These are phyloP conservation scores for Dimocarpus longan DNA, from an alignment of 345 rosid species.

Conservation along the genomic window DNA sequence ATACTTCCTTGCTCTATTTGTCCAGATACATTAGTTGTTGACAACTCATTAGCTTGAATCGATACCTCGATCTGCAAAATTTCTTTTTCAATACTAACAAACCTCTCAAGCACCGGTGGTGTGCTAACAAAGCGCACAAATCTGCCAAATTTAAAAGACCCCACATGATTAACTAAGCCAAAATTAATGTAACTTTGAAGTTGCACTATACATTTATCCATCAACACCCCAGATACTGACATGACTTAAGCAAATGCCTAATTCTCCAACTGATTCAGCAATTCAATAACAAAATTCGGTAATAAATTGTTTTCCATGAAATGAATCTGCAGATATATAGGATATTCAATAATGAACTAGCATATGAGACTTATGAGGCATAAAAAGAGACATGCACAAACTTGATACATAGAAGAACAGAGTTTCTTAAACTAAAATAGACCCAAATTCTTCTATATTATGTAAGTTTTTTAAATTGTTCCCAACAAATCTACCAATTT, in stretches of 20 bases:
- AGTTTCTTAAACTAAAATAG: background rate
- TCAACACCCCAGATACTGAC: background rate
- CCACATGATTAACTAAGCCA: background rate
- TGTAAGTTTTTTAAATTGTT: background rate
- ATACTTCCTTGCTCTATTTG: constrained; percentile 45
- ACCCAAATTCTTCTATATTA: background rate
- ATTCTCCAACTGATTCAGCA: constrained; percentile 9
- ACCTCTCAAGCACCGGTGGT: constrained; percentile 90
- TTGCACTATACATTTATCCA: background rate
- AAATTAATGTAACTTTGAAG: constrained; percentile 1
- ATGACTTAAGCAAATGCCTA: constrained; percentile 8
- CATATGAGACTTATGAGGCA: background rate
- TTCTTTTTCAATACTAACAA: constrained; percentile 70
- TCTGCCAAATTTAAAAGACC: constrained; percentile 34
- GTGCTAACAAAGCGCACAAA: constrained; percentile 86
- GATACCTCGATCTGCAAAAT: constrained; percentile 72
- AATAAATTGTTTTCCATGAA: background rate
- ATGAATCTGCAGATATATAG: background rate
- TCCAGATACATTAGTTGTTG: constrained; percentile 29
- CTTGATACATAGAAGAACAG: background rate
- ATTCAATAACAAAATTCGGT: background rate
- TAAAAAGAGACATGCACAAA: background rate
- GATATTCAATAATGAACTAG: background rate
- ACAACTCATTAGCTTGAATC: constrained; percentile 56
- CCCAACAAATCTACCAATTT: background rate